phyloP scores from a whole-genome alignment of 768 basidiomycete genomes.

The Hebeloma cylindrosporum region DNA sequence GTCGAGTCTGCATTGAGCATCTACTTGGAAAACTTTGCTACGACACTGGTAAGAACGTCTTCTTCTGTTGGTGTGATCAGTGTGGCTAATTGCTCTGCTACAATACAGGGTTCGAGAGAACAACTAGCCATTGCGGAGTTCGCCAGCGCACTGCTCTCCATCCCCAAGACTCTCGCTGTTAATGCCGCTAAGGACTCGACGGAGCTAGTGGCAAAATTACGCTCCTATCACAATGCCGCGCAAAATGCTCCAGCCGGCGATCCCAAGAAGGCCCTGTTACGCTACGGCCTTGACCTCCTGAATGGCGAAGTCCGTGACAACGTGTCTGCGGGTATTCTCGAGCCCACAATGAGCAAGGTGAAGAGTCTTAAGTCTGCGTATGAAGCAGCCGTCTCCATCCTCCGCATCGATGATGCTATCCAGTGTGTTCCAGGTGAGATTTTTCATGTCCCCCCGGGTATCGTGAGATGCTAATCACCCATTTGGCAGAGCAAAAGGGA shows the following conservation, averaged over 20 bases:
- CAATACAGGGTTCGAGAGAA: slow-evolving; percentile 97
- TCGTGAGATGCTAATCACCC: slow-evolving; percentile 17
- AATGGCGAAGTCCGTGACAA: slow-evolving; percentile 97
- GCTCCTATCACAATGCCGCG: slow-evolving; percentile 95
- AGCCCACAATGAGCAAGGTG: slow-evolving; percentile 97
- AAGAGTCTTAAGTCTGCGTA: slow-evolving; percentile 96
- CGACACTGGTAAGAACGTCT: slow-evolving; percentile 73
- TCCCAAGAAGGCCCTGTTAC: slow-evolving; percentile 85
- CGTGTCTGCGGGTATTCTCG: slow-evolving; percentile 87
- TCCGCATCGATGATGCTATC: slow-evolving; percentile 96
- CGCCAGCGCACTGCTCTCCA: slow-evolving; percentile 86
- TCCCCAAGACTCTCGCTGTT: slow-evolving; percentile 95
- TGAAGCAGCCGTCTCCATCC: slow-evolving; percentile 90
- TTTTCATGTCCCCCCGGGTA: slow-evolving; percentile 2
- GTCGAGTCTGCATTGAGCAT: slow-evolving; percentile 97
- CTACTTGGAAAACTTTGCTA: slow-evolving; percentile 98
- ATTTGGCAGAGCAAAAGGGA: slow-evolving; percentile 59
- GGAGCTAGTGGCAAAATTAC: slow-evolving; percentile 93
- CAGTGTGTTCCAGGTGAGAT: slow-evolving; percentile 81
- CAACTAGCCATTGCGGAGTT: slow-evolving; percentile 99
- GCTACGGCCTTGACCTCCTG: slow-evolving; percentile 92
- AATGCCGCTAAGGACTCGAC: slow-evolving; percentile 99
- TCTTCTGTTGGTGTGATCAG: slow-evolving; percentile 1
- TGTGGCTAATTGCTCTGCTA: slow-evolving; percentile 11
- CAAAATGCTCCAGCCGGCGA: slow-evolving; percentile 91